Base-by-base conservation (phyloP, 192 early-diverging fungal genomes). In the Coemansia sp. region DNA sequence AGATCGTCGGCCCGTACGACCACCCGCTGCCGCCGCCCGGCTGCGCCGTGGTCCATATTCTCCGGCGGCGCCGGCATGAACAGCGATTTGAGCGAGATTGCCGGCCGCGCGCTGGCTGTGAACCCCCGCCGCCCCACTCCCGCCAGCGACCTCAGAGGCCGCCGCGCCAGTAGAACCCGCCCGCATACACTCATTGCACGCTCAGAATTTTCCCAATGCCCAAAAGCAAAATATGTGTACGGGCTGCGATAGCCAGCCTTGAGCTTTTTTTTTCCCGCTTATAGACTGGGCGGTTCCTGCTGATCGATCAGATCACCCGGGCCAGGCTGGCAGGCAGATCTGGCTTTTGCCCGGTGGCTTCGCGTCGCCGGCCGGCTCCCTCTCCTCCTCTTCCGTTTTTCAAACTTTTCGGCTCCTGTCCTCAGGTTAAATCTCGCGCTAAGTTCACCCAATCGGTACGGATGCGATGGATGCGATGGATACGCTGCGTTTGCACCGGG, bases 1-100 rank as follows among this genome's bases (percentile, higher is more conserved):
- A 88, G 60, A 44, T 85, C 75, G 44, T 78, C 72, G 44, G 67
- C 32, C 53, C 54, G 38, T 8, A 65, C 40, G 29, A 61, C 34
- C 33, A 53, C 20, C 40, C 50, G 62, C 32, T 35, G 53, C 54
- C 40, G 47, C 44, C 34, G 43, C 14, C 38, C 26, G 7, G 22
- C 51, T 9, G 31, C 32, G 9, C 44, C 44, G 19, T 46, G 49
- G 14, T 22, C 26, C 21, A 19, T 45, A 21, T 34, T 36, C 8
- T 37, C 26, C 13, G 52, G 62, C 49, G 69, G 61, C 39, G 62
- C 52, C 5, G 57, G 62, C 42, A 63, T 60, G 39, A 73, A 66
- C 17, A 74, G 60, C 37, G 64, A 74, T 40, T 67, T 67, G 19
- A 74, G 60, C 39, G 71, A 74, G 37, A 72, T 65, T 41, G 31